phyloP scores from a whole-genome alignment of 2,329 filamentous ascomycete genomes.

The Scorias spongiosa region DNA sequence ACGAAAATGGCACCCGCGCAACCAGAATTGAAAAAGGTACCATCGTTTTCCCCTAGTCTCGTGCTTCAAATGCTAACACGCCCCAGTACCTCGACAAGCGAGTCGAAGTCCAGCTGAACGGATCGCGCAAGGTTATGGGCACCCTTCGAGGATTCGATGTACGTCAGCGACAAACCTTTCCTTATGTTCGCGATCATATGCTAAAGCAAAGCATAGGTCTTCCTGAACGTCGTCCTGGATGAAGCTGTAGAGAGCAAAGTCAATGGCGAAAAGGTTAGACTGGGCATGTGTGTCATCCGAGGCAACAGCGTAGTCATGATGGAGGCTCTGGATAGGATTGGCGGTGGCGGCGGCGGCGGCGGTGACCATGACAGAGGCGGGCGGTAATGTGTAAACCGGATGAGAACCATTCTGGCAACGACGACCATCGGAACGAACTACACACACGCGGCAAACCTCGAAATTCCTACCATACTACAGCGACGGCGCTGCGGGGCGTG shows the following conservation, averaged over 20 bases:
- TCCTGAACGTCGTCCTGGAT: slow-evolving; percentile 94
- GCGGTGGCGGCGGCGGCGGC: slow-evolving; percentile 13
- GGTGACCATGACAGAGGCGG: neutral
- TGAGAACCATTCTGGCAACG: no score
- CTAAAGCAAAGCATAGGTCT: slow-evolving; percentile 50
- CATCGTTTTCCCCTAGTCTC: slow-evolving; percentile 5
- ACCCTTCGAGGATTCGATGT: slow-evolving; percentile 94
- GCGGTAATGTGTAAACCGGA: neutral
- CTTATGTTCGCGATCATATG: neutral
- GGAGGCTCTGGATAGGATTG: slow-evolving; percentile 39
- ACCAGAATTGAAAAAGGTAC: slow-evolving; percentile 95
- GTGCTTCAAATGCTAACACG: neutral
- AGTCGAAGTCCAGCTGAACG: slow-evolving; percentile 93
- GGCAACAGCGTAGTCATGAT: slow-evolving; percentile 98
- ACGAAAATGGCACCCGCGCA: slow-evolving; percentile 85
- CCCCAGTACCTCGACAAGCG: slow-evolving; percentile 94
- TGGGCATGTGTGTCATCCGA: slow-evolving; percentile 67
- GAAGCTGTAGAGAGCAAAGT: slow-evolving; percentile 92
- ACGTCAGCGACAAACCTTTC: slow-evolving; percentile 20
- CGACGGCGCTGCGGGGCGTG: no score
- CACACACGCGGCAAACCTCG: no score
- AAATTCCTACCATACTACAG: no score
- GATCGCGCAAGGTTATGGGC: slow-evolving; percentile 92
- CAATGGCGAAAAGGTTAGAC: slow-evolving; percentile 72
- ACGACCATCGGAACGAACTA: no score